Evolutionary conservation across 164 flowering plant species (phyloP).

Genomic region (Magnolia sinica): DNA sequence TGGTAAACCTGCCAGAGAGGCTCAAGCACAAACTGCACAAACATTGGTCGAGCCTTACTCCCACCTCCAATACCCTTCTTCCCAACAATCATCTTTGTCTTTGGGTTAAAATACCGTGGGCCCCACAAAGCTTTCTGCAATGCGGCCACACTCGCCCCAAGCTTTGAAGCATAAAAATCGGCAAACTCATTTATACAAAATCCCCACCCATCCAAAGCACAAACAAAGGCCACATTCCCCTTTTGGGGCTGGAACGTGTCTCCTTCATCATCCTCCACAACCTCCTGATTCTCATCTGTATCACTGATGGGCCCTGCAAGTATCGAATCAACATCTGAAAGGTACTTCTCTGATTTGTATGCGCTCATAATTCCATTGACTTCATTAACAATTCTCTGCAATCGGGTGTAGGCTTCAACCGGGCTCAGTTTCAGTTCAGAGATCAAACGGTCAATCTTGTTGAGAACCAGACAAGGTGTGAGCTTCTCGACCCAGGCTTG

Average conservation of each 20-base stretch:
- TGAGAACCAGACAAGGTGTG: constrained; percentile 75
- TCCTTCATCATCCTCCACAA: constrained; percentile 80
- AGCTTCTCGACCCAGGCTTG: constrained; percentile 89
- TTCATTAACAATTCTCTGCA: constrained; percentile 75
- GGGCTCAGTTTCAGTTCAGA: constrained; percentile 71
- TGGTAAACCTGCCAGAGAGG: constrained; percentile 85
- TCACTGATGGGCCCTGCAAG: constrained; percentile 48
- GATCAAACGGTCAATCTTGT: constrained; percentile 85
- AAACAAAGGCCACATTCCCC: constrained; percentile 87
- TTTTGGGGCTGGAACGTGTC: constrained; percentile 88
- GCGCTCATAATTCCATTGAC: constrained; percentile 82
- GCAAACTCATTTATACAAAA: constrained; percentile 68
- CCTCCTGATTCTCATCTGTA: constrained; percentile 42
- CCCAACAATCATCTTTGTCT: constrained; percentile 79
- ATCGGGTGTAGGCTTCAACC: constrained; percentile 60
- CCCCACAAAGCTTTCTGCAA: constrained; percentile 81
- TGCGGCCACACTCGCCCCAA: constrained; percentile 54
- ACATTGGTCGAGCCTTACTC: constrained; percentile 66
- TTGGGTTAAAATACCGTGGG: constrained; percentile 56
- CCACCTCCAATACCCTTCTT: constrained; percentile 58
- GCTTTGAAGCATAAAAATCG: constrained; percentile 66
- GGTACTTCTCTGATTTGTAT: constrained; percentile 79
- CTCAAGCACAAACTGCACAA: constrained; percentile 86
- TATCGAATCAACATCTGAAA: constrained; percentile 82
- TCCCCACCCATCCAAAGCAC: constrained; percentile 98